Evolutionary conservation across 2,329 filamentous ascomycete genomes (phyloP), one percentile per base, ranked within the genome.

Genomic region (Alternaria rosae): DNA sequence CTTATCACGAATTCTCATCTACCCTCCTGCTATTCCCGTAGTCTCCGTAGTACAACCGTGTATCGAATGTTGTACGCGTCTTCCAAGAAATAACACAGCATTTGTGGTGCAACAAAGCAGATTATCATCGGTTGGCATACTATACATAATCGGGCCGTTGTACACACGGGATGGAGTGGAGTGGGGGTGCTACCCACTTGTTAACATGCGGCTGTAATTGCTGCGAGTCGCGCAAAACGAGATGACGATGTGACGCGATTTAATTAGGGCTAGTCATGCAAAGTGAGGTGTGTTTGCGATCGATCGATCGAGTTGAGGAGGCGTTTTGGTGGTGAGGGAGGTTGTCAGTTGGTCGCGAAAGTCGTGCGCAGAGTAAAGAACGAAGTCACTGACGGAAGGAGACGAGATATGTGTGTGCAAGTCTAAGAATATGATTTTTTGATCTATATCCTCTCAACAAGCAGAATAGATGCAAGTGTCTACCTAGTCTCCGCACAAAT

Each of bases 391-490:
- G 20, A 51, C 3, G 13, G 8, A 12, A 6, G 6, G 38, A 21
- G 20, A 38, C 20, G n/a, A n/a, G n/a, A n/a, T n/a, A n/a, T 8
- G 3, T 35, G 47, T 23, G 47, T 38, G 47, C 47, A 51, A 25
- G 30, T 51, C 47, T 51, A 38, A 51, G 12, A 23, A 30, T 51
- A 17, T 35, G 2, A 12, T 51, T 38, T 50, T 50, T 51, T 38
- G 13, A 8, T 38, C 7, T 35, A 38, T 20, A 51, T 32, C 47
- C 23, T 23, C 21, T 28, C 48, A 17, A 56, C 11, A 59, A 55
- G 56, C 21, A 23, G 26, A 32, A 35, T 45, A 13, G 12, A 57
- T 53, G 57, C 48, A 54, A 54, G 48, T 47, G 54, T 65, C 63
- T 57, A 63, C 35, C 47, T 54, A 50, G 35, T 38, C 35, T 54